Conservation (phyloP, 164 flowering plant species). For the Dillenia suffruticosa region DNA sequence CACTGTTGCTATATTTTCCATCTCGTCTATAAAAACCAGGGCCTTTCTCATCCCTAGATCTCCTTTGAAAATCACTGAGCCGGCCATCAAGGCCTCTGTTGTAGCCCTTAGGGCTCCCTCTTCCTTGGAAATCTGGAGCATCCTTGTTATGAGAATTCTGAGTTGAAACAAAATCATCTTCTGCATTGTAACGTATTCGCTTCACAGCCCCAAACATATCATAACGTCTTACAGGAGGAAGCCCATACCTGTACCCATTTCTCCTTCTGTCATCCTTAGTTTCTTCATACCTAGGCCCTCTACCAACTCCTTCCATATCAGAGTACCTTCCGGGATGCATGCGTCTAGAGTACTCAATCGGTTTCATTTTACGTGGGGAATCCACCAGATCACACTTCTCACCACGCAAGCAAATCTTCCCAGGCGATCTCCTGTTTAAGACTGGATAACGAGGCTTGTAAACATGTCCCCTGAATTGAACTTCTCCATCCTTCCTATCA, state of each 20-base stretch:
- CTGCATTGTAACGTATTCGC: conserved; percentile 25
- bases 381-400: conserved; percentile 29
- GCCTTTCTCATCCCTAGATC: conserved; percentile 26
- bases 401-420: conserved; percentile 19
- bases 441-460: conserved; percentile 21
- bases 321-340: conserved; percentile 35
- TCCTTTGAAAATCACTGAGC: conserved; percentile 25
- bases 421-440: conserved; percentile 35
- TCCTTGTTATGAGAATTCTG: conserved; percentile 19
- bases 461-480: conserved; percentile 29
- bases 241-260: conserved; percentile 24
- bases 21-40: conserved; percentile 20
- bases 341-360: conserved; percentile 33
- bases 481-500: conserved; percentile 23
- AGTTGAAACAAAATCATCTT: conserved; percentile 17
- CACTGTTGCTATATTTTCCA: conserved; percentile 15
- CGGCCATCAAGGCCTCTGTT: conserved; percentile 23
- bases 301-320: conserved; percentile 22
- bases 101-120: conserved; percentile 26
- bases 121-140: conserved; percentile 22
- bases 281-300: conserved; percentile 27
- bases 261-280: conserved; percentile 33
- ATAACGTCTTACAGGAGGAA: conserved; percentile 21
- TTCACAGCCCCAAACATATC: conserved; percentile 26
- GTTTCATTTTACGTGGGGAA: conserved; percentile 28